Conservation (phyloP, 306 rosid genomes). For the Ormosia semicastrata region DNA sequence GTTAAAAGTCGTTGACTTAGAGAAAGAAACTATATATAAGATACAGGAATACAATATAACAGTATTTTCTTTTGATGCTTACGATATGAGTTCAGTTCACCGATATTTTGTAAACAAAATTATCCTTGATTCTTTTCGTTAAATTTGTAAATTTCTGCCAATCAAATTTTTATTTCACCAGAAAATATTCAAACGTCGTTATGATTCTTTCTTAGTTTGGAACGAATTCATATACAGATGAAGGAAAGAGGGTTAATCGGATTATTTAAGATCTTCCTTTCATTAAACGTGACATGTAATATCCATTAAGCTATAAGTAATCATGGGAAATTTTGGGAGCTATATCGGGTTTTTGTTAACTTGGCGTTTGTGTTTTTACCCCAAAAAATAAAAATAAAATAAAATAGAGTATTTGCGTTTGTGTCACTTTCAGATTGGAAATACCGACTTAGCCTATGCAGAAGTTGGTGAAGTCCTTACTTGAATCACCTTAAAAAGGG, state of each 20-base stretch:
- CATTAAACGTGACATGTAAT: not conserved
- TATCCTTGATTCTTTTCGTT: not conserved
- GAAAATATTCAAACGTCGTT: not conserved
- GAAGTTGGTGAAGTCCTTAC: constrained; percentile 54
- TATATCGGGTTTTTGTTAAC: not conserved
- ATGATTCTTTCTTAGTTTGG: not conserved
- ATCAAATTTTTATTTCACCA: not conserved
- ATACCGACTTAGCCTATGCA: constrained; percentile 30
- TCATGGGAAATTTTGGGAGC: not conserved
- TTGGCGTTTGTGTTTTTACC: not conserved
- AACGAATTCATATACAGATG: not conserved
- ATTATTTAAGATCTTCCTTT: not conserved
- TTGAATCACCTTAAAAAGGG: constrained; percentile 31
- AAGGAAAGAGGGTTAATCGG: not conserved
- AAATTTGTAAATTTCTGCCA: not conserved
- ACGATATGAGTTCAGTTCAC: not conserved
- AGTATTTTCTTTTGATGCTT: not conserved
- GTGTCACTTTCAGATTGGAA: constrained; percentile 47
- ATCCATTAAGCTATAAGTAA: not conserved
- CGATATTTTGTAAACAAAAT: not conserved
- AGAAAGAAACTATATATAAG: too few species aligned
- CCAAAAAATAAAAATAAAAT: not conserved
- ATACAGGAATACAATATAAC: not conserved
- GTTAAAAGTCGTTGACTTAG: not conserved
- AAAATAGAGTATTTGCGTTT: not conserved